Percentiles rank a stretch among this genome's conserved stretches.
Conservation (phyloP, 305 asterid species). For the Fraxinus dipetala region DNA sequence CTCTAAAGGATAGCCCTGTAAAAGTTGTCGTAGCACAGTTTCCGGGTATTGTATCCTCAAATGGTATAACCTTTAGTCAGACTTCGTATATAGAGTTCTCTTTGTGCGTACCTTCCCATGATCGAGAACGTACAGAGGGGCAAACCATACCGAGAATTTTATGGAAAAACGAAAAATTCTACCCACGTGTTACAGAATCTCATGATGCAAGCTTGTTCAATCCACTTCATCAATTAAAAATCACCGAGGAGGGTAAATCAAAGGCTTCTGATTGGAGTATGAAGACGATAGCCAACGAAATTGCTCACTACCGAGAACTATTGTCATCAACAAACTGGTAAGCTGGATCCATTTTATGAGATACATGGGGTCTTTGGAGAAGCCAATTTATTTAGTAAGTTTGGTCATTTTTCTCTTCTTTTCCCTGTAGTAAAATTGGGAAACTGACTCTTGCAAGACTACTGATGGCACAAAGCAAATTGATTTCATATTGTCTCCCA, state of each 20-base stretch:
- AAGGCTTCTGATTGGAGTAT: constrained; percentile 41
- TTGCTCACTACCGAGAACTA: constrained; percentile 63
- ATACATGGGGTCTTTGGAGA: constrained; percentile 13
- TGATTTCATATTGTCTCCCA: constrained; percentile 39
- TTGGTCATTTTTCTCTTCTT: constrained; percentile 18
- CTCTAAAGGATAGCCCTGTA: constrained; percentile 46
- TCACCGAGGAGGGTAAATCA: constrained; percentile 33
- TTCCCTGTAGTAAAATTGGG: constrained; percentile 82
- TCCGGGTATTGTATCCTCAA: constrained; percentile 58
- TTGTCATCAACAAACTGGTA: constrained; percentile 72
- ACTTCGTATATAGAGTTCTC: constrained; percentile 51
- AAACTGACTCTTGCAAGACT: constrained; percentile 92
- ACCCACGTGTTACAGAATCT: constrained; percentile 34
- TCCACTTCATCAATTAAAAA: constrained; percentile 40
- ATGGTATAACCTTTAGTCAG: constrained; percentile 46
- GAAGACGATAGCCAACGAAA: constrained; percentile 60
- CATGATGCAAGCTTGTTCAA: constrained; percentile 36
- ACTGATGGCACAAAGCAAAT: constrained; percentile 59
- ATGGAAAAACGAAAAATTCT: constrained; percentile 57
- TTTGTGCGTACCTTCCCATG: constrained; percentile 35
- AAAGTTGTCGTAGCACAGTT: constrained; percentile 46
- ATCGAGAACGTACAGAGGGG: constrained; percentile 33
- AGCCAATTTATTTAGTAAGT: neutral
- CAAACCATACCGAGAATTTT: constrained; percentile 39
- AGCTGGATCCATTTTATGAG: constrained; percentile 27